Conservation (phyloP, 768 basidiomycete genomes). For the Leccinum broughii region DNA sequence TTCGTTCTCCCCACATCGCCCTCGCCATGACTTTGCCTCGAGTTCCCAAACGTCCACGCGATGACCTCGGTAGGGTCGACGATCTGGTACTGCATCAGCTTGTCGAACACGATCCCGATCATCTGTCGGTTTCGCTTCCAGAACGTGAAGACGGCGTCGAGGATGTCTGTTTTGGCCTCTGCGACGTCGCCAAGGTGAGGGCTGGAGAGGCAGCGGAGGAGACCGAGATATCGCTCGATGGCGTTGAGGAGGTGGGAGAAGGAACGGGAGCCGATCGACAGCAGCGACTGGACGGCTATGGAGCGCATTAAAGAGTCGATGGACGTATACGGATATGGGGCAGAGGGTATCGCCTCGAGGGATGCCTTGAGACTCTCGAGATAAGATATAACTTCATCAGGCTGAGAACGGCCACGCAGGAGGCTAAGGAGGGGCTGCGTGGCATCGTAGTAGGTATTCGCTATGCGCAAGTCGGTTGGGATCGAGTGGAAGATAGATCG, state of each 20-base stretch:
- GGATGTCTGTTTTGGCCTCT: conserved; percentile 69
- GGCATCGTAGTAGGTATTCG: conserved; percentile 75
- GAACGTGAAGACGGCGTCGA: conserved; percentile 70
- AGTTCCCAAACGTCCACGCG: conserved; percentile 73
- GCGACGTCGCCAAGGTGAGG: conserved; percentile 37
- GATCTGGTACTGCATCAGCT: conserved; percentile 97
- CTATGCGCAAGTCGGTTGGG: conserved; percentile 39
- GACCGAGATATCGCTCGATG: conserved; percentile 87
- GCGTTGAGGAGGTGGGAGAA: conserved; percentile 98
- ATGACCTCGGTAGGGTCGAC: conserved; percentile 93
- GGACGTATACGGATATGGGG: conserved; percentile 52
- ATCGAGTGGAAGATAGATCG: not conserved
- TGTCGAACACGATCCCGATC: conserved; percentile 92
- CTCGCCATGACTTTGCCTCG: conserved; percentile 37
- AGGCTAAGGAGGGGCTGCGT: conserved; percentile 77
- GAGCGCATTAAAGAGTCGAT: conserved; percentile 70
- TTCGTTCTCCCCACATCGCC: conserved; percentile 37
- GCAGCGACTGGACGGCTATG: conserved; percentile 82
- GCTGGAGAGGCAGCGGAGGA: conserved; percentile 63
- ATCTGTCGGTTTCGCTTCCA: conserved; percentile 88
- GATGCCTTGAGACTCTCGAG: conserved; percentile 69
- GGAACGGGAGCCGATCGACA: conserved; percentile 90
- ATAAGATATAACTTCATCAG: conserved; percentile 76
- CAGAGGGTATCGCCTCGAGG: conserved; percentile 55
- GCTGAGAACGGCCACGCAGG: conserved; percentile 77